A percentile compares a stretch with the other conserved stretches of the same genome.
Evolutionary conservation across 2,329 filamentous ascomycete species (phyloP).

Genomic region (Fusarium anthophilum): DNA sequence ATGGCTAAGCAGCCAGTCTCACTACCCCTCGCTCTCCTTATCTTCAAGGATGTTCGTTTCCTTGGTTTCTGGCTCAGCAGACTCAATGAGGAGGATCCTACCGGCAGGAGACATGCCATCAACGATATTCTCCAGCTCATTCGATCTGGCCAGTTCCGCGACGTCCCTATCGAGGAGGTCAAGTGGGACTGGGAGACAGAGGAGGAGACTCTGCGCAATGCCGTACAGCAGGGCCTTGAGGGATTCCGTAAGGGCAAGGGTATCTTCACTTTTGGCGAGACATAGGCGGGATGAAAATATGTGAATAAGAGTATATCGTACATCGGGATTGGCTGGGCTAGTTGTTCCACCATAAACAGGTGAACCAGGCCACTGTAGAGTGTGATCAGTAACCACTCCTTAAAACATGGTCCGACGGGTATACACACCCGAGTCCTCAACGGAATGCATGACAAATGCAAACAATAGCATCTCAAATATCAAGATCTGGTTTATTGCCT

Average conservation of each 20-base stretch:
- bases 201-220: slow-evolving; percentile 72
- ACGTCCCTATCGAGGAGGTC: slow-evolving; percentile 84
- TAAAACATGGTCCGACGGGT: not conserved
- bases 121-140: slow-evolving; percentile 83
- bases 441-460: not conserved
- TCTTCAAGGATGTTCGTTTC: slow-evolving; percentile 92
- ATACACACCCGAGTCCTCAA: not conserved
- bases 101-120: slow-evolving; percentile 82
- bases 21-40: slow-evolving; percentile 84
- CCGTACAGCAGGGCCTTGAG: slow-evolving; percentile 83
- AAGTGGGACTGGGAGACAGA: slow-evolving; percentile 86
- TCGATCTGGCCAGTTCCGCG: slow-evolving; percentile 78
- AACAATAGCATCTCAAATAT: not conserved
- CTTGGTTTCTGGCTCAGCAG: slow-evolving; percentile 94
- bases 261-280: slow-evolving; percentile 81
- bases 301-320: not conserved
- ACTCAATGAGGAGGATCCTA: slow-evolving; percentile 82
- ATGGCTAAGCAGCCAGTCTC: slow-evolving; percentile 90
- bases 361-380: not conserved
- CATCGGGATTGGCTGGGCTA: not conserved
- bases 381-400: not conserved
- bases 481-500: not conserved
- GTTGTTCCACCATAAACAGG: not conserved
- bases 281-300: slow-evolving; percentile 46
- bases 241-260: slow-evolving; percentile 91